phyloP scores from a whole-genome alignment of 768 basidiomycete genomes.

The Tulasnella sp. region DNA sequence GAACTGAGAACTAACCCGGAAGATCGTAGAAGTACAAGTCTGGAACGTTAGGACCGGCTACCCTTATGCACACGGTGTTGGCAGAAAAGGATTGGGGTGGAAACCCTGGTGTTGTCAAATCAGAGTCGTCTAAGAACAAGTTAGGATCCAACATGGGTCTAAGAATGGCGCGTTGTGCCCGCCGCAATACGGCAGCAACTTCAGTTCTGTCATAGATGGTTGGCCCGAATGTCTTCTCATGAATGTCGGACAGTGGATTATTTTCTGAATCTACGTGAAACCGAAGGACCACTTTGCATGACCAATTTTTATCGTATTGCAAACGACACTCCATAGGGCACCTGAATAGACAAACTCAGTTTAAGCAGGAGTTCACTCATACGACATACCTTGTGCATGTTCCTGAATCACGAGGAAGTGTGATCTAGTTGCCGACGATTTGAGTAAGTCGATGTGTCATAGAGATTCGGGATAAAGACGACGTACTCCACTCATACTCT shows the following conservation, averaged over 20 bases:
- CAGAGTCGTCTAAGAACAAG: conserved; percentile 8
- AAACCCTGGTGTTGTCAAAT: neutral
- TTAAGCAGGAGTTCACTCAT: neutral
- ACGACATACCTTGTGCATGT: conserved; percentile 52
- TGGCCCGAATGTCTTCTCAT: conserved; percentile 15
- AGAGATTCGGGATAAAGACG: too few relatives aligned
- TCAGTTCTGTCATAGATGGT: conserved; percentile 4
- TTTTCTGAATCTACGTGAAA: conserved; percentile 22
- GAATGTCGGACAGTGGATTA: conserved; percentile 8
- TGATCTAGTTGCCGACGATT: conserved; percentile 30
- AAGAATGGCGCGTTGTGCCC: conserved; percentile 19
- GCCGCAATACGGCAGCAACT: conserved; percentile 16
- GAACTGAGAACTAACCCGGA: conserved; percentile 36
- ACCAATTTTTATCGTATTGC: conserved; percentile 21
- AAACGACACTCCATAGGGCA: conserved; percentile 30
- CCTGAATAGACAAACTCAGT: conserved; percentile 18
- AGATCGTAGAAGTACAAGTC: conserved; percentile 55
- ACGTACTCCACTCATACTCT: conserved; percentile 41
- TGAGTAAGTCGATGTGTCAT: neutral
- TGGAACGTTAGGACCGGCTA: conserved; percentile 44
- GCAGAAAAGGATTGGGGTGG: conserved; percentile 32
- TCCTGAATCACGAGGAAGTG: conserved; percentile 51
- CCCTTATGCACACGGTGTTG: conserved; percentile 44
- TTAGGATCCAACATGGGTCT: conserved; percentile 14
- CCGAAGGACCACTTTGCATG: conserved; percentile 26